These are phyloP conservation scores for Populus hybrid DNA, from an alignment of 441 rosid genomes.

Conservation along the genomic window DNA sequence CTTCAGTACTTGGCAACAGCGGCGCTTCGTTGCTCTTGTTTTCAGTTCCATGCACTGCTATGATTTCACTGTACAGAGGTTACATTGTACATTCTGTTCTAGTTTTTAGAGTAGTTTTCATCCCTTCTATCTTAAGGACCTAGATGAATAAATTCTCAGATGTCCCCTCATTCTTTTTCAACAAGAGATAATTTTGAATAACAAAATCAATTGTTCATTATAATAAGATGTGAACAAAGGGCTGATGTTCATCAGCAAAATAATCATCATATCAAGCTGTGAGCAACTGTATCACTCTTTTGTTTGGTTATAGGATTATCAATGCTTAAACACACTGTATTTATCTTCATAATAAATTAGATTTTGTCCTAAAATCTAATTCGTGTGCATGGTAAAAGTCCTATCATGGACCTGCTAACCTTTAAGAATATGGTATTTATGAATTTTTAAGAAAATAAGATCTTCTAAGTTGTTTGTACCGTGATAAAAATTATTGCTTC, in stretches of 20 bases:
- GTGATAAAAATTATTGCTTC: no score
- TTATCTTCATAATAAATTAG: no score
- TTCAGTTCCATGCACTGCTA: slow-evolving; percentile 10
- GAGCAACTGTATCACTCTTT: neutral
- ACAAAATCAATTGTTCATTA: neutral
- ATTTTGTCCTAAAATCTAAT: no score
- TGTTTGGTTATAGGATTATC: no score
- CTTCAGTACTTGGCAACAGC: slow-evolving; percentile 13
- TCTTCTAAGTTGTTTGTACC: no score
- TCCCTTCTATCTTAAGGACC: neutral
- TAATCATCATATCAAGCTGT: neutral
- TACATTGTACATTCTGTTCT: slow-evolving; percentile 24
- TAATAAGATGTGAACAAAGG: neutral
- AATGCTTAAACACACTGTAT: no score
- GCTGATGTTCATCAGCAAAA: neutral
- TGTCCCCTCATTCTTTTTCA: neutral
- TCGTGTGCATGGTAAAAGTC: no score
- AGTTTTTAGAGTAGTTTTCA: slow-evolving; percentile 11
- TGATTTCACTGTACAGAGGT: slow-evolving; percentile 43
- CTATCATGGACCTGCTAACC: no score
- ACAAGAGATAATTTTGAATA: neutral
- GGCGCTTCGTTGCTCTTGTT: slow-evolving; percentile 1
- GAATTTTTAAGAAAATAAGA: no score
- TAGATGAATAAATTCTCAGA: neutral
- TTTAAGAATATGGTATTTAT: no score